Base-by-base conservation (phyloP, 306 rosid genomes). In the Alnus glutinosa region DNA sequence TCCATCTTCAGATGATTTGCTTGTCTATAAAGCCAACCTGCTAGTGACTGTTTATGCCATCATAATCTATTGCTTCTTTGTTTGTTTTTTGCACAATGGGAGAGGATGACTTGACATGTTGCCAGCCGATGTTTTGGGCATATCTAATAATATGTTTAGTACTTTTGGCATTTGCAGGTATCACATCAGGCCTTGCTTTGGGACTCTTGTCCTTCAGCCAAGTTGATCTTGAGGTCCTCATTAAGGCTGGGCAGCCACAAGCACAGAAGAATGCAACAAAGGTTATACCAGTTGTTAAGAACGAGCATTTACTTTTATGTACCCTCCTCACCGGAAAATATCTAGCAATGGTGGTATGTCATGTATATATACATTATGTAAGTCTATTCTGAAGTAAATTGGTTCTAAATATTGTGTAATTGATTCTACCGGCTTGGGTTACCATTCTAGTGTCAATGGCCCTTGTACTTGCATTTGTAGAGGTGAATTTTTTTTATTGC, bases 211-310 rank as follows among this genome's bases (percentile, higher is more conserved):
- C 93, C 64, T 89, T 89, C 57, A 89, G 89, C 82, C 84, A 86
- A 76, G 88, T 90, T 81, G 93, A 92, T 83, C 93, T 92, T 6
- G 95, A 90, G 85, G 93, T 92, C 64, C 89, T 92, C 80, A 81
- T 80, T 70, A 86, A 79, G 79, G 84, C 93, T 13, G 92, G 97
- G 5, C 75, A 87, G 71, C 90, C 90, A 52, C 82, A 87, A 32
- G 84, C 76, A 76, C 86, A 83, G 78, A 92, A 85, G 79, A 82
- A 90, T 83, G 92, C 93, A 75, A 23, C 89, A 42, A 92, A 83
- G 87, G 82, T 92, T 80, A 84, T 89, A 79, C 81, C 89, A 23
- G 82, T 88, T 71, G 90, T 89, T 18, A 92, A 85, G 89, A 88
- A 92, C 36, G 86, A 89, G 70, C 93, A 92, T 81, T 87, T 90